Evolutionary conservation across 108 stramenopile species (phyloP).

Genomic region (Nitzschia palea): DNA sequence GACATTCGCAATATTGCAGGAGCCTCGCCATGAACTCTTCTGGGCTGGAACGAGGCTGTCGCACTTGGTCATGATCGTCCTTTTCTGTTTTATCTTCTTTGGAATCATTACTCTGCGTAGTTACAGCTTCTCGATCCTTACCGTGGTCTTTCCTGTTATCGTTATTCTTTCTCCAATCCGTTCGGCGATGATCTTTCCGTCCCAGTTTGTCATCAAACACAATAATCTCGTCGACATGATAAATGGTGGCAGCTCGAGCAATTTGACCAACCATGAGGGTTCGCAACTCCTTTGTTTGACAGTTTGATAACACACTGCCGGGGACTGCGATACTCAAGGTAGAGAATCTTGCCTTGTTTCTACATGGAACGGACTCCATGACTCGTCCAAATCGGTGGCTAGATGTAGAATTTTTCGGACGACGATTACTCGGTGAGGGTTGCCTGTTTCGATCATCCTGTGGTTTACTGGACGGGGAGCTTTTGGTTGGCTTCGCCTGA

Average conservation of each 20-base stretch:
- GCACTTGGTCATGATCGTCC: slow-evolving; percentile 2
- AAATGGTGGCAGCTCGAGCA: slow-evolving; percentile 93
- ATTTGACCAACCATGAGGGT: slow-evolving; percentile 94
- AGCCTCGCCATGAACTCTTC: slow-evolving; percentile 94
- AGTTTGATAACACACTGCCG: slow-evolving; percentile 90
- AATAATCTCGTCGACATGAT: slow-evolving; percentile 95
- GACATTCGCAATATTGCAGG: slow-evolving; percentile 91
- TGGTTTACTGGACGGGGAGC: neutral
- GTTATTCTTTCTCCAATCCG: slow-evolving; percentile 11
- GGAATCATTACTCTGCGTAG: neutral
- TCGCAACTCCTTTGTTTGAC: slow-evolving; percentile 89
- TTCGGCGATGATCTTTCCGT: slow-evolving; percentile 9
- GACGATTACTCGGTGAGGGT: no score
- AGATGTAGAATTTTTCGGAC: neutral
- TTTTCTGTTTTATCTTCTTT: slow-evolving; percentile 17
- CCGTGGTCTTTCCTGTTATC: slow-evolving; percentile 18
- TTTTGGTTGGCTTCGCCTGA: neutral
- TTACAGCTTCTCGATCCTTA: slow-evolving; percentile 3
- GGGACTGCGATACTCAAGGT: slow-evolving; percentile 94
- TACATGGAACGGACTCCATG: slow-evolving; percentile 82
- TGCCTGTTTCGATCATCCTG: no score
- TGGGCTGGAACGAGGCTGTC: slow-evolving; percentile 60
- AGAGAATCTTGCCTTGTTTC: slow-evolving; percentile 68
- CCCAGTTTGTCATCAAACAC: slow-evolving; percentile 92
- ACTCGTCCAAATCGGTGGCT: slow-evolving; percentile 83